Conservation (phyloP, 257 asterid species). For the Nicotiana attenuata region DNA sequence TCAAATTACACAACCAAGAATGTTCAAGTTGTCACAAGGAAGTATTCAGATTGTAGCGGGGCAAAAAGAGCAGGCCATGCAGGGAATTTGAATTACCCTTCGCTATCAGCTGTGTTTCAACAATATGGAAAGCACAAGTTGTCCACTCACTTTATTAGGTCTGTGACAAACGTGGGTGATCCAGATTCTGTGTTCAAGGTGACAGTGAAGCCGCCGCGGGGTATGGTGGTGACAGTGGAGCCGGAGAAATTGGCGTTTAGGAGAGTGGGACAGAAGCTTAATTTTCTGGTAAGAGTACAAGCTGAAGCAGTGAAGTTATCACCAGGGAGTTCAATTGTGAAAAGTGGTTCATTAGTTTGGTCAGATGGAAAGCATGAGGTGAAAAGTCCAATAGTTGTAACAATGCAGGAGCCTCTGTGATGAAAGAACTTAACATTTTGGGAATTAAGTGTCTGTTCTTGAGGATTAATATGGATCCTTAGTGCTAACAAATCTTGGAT, state of each 20-base stretch:
- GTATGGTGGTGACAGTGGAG: constrained; percentile 53
- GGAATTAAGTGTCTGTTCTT: not conserved
- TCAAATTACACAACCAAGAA: constrained; percentile 65
- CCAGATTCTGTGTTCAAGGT: constrained; percentile 50
- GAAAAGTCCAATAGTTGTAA: constrained; percentile 64
- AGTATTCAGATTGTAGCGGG: constrained; percentile 45
- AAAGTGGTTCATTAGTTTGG: constrained; percentile 76
- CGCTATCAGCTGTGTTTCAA: constrained; percentile 64
- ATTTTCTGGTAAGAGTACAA: constrained; percentile 64
- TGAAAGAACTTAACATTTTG: not conserved
- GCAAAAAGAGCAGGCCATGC: constrained; percentile 75
- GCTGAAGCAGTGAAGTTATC: constrained; percentile 47
- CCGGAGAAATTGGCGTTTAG: constrained; percentile 66
- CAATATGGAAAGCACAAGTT: constrained; percentile 56
- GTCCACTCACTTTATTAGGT: constrained; percentile 75
- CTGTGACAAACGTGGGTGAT: constrained; percentile 72
- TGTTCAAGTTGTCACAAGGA: constrained; percentile 46
- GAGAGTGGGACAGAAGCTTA: constrained; percentile 77
- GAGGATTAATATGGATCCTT: not conserved
- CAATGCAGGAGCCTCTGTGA: constrained; percentile 73
- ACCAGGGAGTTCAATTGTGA: constrained; percentile 57
- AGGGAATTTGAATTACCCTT: constrained; percentile 78
- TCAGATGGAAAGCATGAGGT: constrained; percentile 73
- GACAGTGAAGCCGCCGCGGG: constrained; percentile 38
- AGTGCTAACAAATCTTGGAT: not conserved